Evolutionary conservation across 225 moss, liverwort and hornwort genomes (phyloP), one percentile per base, ranked within the genome.

Genomic region (Physcomitrellopsis africana): DNA sequence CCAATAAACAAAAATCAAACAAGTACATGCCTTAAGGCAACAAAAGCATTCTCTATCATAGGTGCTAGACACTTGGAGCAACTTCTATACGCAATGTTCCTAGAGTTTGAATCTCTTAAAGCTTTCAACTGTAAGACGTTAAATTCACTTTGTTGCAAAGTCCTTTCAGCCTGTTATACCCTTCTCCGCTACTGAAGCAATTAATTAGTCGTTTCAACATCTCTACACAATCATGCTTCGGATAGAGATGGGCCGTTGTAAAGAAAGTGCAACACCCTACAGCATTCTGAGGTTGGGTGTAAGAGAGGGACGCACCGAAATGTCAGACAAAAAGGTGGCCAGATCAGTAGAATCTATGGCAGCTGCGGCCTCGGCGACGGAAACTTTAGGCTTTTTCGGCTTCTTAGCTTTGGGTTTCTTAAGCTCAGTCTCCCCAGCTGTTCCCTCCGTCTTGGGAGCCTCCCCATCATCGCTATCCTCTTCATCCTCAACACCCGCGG

Each of bases 331-430:
- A 81, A 99, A 99, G 11, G 74, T 76, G 11, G 91, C 65, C 60
- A 99, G 90, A 78, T 89, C 86, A 37, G 81, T 71, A 14, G 65
- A 32, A 82, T 92, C 90, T 45, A 95, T 95, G 0, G 89, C 89
- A 9, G 92, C 92, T 80, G 93, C 99, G 11, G 95, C 93, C 67
- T 95, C 92, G 3, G 77, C 72, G 12, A 95, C 93, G 42, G 93
- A 84, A 32, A 92, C 92, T 83, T 92, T 99, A 0, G 97, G 92
- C 78, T 99, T 95, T 81, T 95, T 99, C n/a, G 90, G 70, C 76
- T 95, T 99, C 92, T 93, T 99, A 18, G 72, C 68, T 76, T 93
- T 99, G 0, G 84, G 57, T 69, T 86, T 93, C 84, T 92, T 99
- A 65, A 72, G 42, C 42, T 81, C 87, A 41, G 41, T 80, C 12